Evolutionary conservation across 2,329 filamentous ascomycete genomes (phyloP), one percentile per base, ranked within the genome.

Genomic region (Pezicula carpinea): DNA sequence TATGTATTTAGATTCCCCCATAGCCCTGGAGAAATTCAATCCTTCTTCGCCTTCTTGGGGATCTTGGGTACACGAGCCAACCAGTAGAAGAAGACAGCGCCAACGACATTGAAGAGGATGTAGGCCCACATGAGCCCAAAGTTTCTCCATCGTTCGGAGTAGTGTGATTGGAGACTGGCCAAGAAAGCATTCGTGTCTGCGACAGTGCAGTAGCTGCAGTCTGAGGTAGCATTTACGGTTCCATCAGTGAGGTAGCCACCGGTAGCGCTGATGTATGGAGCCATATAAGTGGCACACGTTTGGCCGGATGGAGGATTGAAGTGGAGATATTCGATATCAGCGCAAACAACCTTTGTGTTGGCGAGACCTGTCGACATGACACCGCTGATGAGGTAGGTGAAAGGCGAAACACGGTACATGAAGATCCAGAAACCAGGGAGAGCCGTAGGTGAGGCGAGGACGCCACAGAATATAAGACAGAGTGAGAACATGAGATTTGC

Each of bases 361-460:
- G 86, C 86, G 3, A 96, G 70, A 4, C 80, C 87, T 1, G 77
- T 78, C 0, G 83, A 76, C 0, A 92, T 66, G 69, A 95, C 81
- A 15, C 84, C 87, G 4, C 77, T 77, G 14, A 93, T 80, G 15
- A 93, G 70, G 63, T 96, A 96, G 0, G 86, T 91, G 44, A 95
- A 87, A 0, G 90, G 89, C 0, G 84, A 89, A 44, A 90, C 70
- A 38, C 86, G 80, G 67, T 92, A 93, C 84, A 90, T 88, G 73
- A 89, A 90, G 57, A 86, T 83, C 86, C 87, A 92, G 74, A 91
- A 91, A 3, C 79, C 70, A 0, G 87, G 87, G 31, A 93, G 75
- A 1, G 67, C 64, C 4, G 69, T 65, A 1, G 85, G 83, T 11
- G 70, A 70, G 19, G 82, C 82, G 55, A 95, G 77, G 42, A 93